A percentile compares a stretch with the other conserved stretches of the same genome.
phyloP scores from a whole-genome alignment of 2,329 filamentous ascomycete genomes.

The Boeremia exigua region DNA sequence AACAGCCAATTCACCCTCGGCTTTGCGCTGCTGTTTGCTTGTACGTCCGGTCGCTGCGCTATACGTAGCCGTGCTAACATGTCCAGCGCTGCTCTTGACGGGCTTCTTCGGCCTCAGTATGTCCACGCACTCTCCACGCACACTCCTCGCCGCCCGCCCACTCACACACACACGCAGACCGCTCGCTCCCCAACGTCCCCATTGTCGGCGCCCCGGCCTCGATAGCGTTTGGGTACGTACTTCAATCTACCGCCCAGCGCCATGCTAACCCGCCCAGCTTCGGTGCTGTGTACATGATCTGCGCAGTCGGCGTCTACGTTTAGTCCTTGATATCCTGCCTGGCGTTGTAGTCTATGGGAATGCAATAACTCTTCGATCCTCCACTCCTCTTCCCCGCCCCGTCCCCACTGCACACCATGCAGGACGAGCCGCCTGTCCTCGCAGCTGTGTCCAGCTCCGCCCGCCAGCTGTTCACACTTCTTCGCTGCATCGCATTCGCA shows the following conservation, averaged over 20 bases:
- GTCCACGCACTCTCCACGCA: slow-evolving; percentile 22
- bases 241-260: neutral
- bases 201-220: slow-evolving; percentile 86
- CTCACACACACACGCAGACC: slow-evolving; percentile 75
- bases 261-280: slow-evolving; percentile 63
- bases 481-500: slow-evolving; percentile 67
- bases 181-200: slow-evolving; percentile 77
- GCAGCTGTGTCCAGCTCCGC: slow-evolving; percentile 79
- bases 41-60: slow-evolving; percentile 46
- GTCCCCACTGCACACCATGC: slow-evolving; percentile 38
- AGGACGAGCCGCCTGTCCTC: slow-evolving; percentile 63
- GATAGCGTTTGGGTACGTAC: slow-evolving; percentile 81
- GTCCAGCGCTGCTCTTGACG: slow-evolving; percentile 68
- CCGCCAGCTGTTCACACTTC: slow-evolving; percentile 71
- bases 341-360: slow-evolving; percentile 50
- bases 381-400: slow-evolving; percentile 17
- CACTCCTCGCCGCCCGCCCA: slow-evolving; percentile 7
- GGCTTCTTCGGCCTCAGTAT: slow-evolving; percentile 87
- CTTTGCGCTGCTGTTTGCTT: slow-evolving; percentile 74
- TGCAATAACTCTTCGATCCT: slow-evolving; percentile 40
- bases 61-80: slow-evolving; percentile 28
- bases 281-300: slow-evolving; percentile 98
- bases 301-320: slow-evolving; percentile 97
- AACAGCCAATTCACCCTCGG: slow-evolving; percentile 82
- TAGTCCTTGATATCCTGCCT: slow-evolving; percentile 54